Evolutionary conservation across 257 asterid species (phyloP).

Genomic region (Petunia axillaris): DNA sequence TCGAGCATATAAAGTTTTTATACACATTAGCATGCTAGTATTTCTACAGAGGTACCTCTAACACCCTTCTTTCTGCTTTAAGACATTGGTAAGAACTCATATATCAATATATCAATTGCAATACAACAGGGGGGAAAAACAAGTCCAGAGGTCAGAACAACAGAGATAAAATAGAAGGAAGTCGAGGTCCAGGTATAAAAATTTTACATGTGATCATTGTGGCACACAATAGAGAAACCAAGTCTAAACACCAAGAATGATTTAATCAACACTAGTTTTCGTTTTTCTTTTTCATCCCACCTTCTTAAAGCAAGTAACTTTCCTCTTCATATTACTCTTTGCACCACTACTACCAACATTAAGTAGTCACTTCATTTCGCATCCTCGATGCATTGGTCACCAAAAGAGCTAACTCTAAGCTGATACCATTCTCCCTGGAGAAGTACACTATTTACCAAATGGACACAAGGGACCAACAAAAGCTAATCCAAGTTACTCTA

Average conservation of each 20-base stretch:
- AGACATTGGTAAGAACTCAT: not conserved
- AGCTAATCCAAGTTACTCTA: not conserved
- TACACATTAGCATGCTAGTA: not conserved
- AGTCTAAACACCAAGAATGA: no score
- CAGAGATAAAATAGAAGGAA: no score
- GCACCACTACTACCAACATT: not conserved
- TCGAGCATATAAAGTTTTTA: slow-evolving; percentile 3
- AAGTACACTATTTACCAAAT: not conserved
- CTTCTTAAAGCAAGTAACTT: not conserved
- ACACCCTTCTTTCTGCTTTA: not conserved
- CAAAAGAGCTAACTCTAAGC: not conserved
- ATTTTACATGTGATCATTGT: no score
- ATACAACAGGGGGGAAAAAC: no score
- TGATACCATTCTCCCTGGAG: not conserved
- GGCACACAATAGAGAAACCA: no score
- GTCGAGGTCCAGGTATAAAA: no score
- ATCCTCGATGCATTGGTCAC: not conserved
- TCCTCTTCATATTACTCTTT: not conserved
- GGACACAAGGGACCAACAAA: not conserved
- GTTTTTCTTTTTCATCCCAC: not conserved
- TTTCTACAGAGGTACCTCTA: not conserved
- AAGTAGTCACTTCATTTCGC: not conserved
- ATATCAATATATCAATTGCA: no score
- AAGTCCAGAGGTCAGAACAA: no score
- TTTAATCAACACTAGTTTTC: no score